A percentile compares a stretch with the other conserved stretches of the same genome.
Conservation (phyloP, 2,329 filamentous ascomycete species). For the Tolypocladium tropicale region DNA sequence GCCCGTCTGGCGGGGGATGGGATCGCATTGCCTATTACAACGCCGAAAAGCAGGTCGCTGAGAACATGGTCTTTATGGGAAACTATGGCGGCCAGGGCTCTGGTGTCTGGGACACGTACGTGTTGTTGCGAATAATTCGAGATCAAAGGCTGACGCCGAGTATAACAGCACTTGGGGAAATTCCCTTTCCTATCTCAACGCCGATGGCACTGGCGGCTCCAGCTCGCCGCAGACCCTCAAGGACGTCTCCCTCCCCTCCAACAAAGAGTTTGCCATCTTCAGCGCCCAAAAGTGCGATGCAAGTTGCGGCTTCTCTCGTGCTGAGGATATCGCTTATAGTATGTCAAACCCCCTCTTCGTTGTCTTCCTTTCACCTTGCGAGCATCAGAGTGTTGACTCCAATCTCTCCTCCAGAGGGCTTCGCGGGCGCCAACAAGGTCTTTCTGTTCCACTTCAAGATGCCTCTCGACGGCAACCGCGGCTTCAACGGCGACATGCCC, state of each 20-base stretch:
- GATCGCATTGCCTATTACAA: conserved; percentile 35
- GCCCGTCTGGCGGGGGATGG: conserved; percentile 20
- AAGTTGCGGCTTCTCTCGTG: conserved; percentile 34
- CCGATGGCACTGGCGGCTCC: conserved; percentile 27
- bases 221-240: conserved; percentile 27
- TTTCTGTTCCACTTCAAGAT: conserved; percentile 68
- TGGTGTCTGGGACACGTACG: conserved; percentile 33
- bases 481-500: conserved; percentile 55
- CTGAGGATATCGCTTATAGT: conserved; percentile 34
- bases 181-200: conserved; percentile 35
- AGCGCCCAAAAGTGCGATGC: conserved; percentile 30
- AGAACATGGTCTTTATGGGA: conserved; percentile 37
- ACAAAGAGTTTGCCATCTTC: conserved; percentile 36
- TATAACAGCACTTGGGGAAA: conserved; percentile 30
- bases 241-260: conserved; percentile 28
- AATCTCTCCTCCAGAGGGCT: conserved; percentile 45
- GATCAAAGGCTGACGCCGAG: neutral
- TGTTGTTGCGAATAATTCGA: conserved; percentile 1
- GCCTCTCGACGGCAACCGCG: conserved; percentile 47
- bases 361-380: neutral
- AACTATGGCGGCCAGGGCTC: conserved; percentile 35
- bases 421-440: conserved; percentile 57
- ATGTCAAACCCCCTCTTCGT: conserved; percentile 8
- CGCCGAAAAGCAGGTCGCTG: conserved; percentile 24
- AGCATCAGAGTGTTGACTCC: neutral